Evolutionary conservation across 2,329 filamentous ascomycete species (phyloP).

Genomic region (Diaporthe citriasiana): DNA sequence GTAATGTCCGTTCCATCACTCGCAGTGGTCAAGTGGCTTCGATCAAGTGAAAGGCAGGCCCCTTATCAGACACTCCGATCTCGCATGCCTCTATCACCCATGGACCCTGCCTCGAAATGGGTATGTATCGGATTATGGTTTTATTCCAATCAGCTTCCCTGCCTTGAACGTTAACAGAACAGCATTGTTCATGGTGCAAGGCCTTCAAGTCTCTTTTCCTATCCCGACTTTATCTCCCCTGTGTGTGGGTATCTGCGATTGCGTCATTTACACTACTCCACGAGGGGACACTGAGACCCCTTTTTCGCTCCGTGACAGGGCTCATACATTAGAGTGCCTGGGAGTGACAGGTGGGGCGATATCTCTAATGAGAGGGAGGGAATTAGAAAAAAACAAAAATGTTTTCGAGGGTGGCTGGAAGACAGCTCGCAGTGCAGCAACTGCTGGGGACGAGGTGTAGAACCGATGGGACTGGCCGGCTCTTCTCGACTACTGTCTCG

Average conservation of each 20-base stretch:
- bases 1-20: background rate
- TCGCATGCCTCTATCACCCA: background rate
- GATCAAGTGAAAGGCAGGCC: background rate
- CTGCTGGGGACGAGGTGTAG: background rate
- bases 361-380: background rate
- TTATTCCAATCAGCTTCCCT: too few relatives aligned
- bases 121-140: background rate
- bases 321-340: background rate
- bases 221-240: background rate
- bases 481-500: slow-evolving; percentile 55
- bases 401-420: slow-evolving; percentile 35
- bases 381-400: slow-evolving; percentile 1
- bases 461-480: slow-evolving; percentile 6
- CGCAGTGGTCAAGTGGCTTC: background rate
- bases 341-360: background rate
- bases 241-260: slow-evolving; percentile 15
- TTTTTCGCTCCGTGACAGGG: background rate
- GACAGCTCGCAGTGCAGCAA: background rate
- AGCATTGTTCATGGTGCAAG: background rate
- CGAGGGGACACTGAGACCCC: background rate
- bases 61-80: slow-evolving; percentile 23
- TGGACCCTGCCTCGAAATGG: background rate
- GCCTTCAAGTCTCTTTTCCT: background rate
- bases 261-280: slow-evolving; percentile 6
- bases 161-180: background rate